phyloP scores from a whole-genome alignment of 306 rosid genomes.

The Vicia faba region DNA sequence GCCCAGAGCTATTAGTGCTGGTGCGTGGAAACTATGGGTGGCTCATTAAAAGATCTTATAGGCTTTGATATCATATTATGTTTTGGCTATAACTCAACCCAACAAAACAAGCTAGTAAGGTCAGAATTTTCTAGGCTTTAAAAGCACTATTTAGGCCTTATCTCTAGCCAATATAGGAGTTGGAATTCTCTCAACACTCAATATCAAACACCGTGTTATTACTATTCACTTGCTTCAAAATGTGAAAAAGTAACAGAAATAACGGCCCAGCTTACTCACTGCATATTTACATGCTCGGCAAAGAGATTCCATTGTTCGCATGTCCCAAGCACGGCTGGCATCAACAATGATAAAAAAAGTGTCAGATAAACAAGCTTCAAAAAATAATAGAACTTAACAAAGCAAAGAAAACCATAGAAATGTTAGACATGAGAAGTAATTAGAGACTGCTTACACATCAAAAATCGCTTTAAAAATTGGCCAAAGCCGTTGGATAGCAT shows the following conservation, averaged over 20 bases:
- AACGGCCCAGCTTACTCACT: constrained; percentile 57
- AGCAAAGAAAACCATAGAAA: constrained; percentile 6
- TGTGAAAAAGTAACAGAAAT: constrained; percentile 17
- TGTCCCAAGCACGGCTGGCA: constrained; percentile 98
- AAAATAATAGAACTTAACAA: constrained; percentile 9
- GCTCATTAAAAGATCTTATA: background rate
- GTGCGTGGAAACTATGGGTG: background rate
- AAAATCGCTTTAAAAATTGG: constrained; percentile 94
- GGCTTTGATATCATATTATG: background rate
- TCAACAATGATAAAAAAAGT: constrained; percentile 33
- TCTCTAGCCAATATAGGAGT: background rate
- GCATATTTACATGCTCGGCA: constrained; percentile 99
- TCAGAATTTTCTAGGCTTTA: background rate
- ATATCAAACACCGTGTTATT: constrained; percentile 14
- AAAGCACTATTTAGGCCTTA: constrained; percentile 1
- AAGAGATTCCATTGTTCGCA: constrained; percentile 98
- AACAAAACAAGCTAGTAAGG: background rate
- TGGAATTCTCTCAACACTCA: background rate
- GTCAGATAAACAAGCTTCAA: constrained; percentile 29
- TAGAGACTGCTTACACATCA: constrained; percentile 74
- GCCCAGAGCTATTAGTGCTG: background rate
- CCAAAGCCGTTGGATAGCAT: constrained; percentile 94
- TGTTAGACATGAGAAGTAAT: constrained; percentile 26
- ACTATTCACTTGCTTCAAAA: constrained; percentile 30
- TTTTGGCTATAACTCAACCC: background rate